These are phyloP conservation scores for Liriodendron chinense DNA, from an alignment of 164 flowering plant genomes.

Conservation along the genomic window DNA sequence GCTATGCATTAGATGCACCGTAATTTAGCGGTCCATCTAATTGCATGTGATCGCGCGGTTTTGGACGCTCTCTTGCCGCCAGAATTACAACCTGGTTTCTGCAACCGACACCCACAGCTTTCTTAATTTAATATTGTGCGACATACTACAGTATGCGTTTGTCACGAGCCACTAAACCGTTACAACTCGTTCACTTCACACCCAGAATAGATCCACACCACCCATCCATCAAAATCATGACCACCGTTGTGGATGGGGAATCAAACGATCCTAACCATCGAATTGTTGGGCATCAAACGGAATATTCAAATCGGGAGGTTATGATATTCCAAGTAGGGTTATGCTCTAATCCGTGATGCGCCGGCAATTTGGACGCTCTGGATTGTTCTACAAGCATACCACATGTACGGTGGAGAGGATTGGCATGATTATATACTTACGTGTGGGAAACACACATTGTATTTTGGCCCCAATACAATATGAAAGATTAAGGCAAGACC, in stretches of 20 bases:
- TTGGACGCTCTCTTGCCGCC: background rate
- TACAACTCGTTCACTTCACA: background rate
- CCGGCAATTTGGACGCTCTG: background rate
- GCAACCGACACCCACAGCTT: background rate
- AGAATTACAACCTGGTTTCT: background rate
- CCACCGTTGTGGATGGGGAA: background rate
- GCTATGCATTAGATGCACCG: background rate
- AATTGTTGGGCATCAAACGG: background rate
- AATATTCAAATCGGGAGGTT: background rate
- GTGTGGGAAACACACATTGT: background rate
- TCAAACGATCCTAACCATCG: background rate
- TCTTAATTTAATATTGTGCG: background rate
- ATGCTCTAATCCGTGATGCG: background rate
- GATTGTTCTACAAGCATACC: background rate
- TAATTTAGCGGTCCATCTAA: background rate
- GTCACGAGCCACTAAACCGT: background rate
- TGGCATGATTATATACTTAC: background rate
- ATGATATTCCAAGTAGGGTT: background rate
- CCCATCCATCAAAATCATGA: background rate
- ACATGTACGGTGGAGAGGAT: background rate
- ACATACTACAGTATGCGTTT: background rate
- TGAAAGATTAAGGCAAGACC: background rate
- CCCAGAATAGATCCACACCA: background rate
- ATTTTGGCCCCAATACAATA: background rate
- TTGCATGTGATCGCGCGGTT: background rate